These are phyloP conservation scores for Tetrastigma voinierianum DNA, from an alignment of 164 flowering plant genomes.

Conservation along the genomic window DNA sequence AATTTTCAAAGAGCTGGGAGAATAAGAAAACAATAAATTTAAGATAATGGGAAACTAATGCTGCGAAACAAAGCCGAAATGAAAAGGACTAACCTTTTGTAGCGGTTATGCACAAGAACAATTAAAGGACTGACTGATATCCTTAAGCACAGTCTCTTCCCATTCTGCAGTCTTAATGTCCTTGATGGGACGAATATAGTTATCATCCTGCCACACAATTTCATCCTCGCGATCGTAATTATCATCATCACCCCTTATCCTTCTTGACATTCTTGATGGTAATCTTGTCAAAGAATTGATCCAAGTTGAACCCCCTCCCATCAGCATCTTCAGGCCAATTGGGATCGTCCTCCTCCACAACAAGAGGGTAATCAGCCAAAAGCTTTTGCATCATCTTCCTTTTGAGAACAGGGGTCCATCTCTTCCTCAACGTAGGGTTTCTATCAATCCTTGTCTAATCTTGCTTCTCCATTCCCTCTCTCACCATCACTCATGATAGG, in stretches of 20 bases:
- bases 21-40: background rate
- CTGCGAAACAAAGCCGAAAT: too few species aligned
- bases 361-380: constrained; percentile 81
- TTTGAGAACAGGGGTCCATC: constrained; percentile 54
- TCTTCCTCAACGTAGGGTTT: constrained; percentile 62
- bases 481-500: constrained; percentile 59
- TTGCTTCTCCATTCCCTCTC: constrained; percentile 77
- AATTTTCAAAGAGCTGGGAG: background rate
- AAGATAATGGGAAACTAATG: background rate
- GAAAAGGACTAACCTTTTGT: constrained; percentile 58
- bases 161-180: constrained; percentile 75
- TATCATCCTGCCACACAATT: constrained; percentile 88
- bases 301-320: constrained; percentile 85
- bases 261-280: constrained; percentile 73
- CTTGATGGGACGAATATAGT: constrained; percentile 82
- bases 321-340: constrained; percentile 95
- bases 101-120: constrained; percentile 88
- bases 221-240: constrained; percentile 74
- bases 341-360: constrained; percentile 94
- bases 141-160: constrained; percentile 93
- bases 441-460: constrained; percentile 65
- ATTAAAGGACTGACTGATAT: constrained; percentile 87
- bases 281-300: constrained; percentile 83
- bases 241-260: constrained; percentile 72
- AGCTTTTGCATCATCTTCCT: constrained; percentile 66